phyloP scores from a whole-genome alignment of 2,329 filamentous ascomycete species.

The Fusarium sublunatum region DNA sequence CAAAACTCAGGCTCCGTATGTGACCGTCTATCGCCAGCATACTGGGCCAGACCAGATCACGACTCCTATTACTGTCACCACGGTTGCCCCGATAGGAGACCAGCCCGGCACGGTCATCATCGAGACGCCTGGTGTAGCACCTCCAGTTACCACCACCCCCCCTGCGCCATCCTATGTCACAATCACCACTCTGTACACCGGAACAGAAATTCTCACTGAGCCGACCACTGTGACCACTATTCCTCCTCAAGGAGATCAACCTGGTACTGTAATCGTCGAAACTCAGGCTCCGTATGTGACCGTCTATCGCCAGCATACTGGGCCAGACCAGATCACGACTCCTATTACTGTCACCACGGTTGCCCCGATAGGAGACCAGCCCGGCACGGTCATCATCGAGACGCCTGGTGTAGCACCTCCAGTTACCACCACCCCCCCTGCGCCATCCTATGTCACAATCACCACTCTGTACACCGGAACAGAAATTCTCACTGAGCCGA shows the following conservation, averaged over 20 bases:
- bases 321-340: neutral
- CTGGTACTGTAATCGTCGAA: constrained; percentile 29
- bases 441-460: constrained; percentile 22
- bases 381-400: constrained; percentile 11
- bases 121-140: constrained; percentile 13
- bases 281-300: constrained; percentile 5
- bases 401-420: constrained; percentile 6
- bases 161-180: constrained; percentile 23
- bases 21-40: constrained; percentile 5
- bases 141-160: neutral
- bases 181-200: constrained; percentile 14
- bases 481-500: constrained; percentile 18
- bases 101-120: constrained; percentile 6
- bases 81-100: constrained; percentile 1
- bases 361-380: neutral
- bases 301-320: constrained; percentile 1
- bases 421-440: neutral
- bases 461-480: constrained; percentile 16
- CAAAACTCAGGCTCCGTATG: constrained; percentile 4
- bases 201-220: constrained; percentile 19
- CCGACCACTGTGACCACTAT: constrained; percentile 21
- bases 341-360: constrained; percentile 9
- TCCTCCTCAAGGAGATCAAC: constrained; percentile 19
- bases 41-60: neutral
- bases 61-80: constrained; percentile 2